Percentiles rank a stretch among this genome's conserved stretches.
These are phyloP conservation scores for Boletales sp. DNA, from an alignment of 768 basidiomycete species.

Conservation along the genomic window DNA sequence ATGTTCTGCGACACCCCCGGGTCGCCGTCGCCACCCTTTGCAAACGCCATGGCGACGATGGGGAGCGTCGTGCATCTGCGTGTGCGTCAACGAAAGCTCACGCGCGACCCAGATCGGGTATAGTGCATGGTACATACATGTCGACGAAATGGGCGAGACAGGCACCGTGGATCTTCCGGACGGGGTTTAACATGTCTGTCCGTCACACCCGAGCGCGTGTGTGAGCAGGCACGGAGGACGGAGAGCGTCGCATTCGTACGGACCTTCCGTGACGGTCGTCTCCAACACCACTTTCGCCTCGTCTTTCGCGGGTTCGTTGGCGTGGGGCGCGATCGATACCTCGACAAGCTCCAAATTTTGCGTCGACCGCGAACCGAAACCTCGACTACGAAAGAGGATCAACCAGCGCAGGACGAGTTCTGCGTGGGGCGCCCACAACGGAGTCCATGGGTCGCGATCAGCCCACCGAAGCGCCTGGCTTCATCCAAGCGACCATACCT, in stretches of 20 bases:
- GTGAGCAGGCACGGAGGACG: too few species aligned
- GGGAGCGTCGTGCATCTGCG: constrained; percentile 43
- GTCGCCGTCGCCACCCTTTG: constrained; percentile 26
- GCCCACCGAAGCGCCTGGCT: neutral
- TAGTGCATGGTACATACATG: too few species aligned
- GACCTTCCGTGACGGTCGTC: constrained; percentile 44
- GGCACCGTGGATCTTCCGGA: constrained; percentile 39
- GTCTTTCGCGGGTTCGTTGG: constrained; percentile 33
- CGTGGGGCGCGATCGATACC: constrained; percentile 36
- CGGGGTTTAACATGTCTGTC: constrained; percentile 43
- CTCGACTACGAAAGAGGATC: constrained; percentile 22
- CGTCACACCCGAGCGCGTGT: too few species aligned
- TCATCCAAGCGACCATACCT: constrained; percentile 9
- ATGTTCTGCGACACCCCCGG: constrained; percentile 45
- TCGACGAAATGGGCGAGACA: constrained; percentile 46
- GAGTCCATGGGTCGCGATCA: too few species aligned
- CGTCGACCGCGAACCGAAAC: constrained; percentile 19
- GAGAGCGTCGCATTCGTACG: too few species aligned
- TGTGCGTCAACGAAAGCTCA: neutral
- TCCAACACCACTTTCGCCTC: constrained; percentile 41
- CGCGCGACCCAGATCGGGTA: too few species aligned
- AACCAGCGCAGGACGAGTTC: constrained; percentile 39
- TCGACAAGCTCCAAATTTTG: constrained; percentile 28
- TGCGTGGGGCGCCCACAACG: constrained; percentile 6
- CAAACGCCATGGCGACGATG: constrained; percentile 33